Percentiles rank a stretch among this genome's conserved stretches.
Conservation (phyloP, 805 yeast genomes). For the Candida quercuum region DNA sequence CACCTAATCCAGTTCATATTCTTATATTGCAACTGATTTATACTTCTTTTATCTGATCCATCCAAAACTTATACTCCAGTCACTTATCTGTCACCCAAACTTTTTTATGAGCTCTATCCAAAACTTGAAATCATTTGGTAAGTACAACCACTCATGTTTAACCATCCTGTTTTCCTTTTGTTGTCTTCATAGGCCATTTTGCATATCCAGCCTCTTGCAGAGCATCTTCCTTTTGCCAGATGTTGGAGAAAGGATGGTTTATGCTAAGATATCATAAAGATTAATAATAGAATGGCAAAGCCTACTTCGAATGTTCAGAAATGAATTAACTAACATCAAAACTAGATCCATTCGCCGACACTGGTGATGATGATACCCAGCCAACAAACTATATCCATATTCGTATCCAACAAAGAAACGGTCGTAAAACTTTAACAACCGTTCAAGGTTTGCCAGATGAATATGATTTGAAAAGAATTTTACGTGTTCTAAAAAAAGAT, state of each 20-base stretch:
- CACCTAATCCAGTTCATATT: too few relatives aligned
- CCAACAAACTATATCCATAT: slow-evolving; percentile 94
- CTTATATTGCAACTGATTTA: too few relatives aligned
- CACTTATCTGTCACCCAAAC: background rate
- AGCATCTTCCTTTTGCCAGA: background rate
- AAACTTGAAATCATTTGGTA: slow-evolving; percentile 74
- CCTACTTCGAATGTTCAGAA: too few relatives aligned
- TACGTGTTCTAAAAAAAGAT: slow-evolving; percentile 92
- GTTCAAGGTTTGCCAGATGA: slow-evolving; percentile 97
- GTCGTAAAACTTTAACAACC: slow-evolving; percentile 96
- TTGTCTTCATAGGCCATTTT: too few relatives aligned
- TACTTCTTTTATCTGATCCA: too few relatives aligned
- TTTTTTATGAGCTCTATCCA: slow-evolving; percentile 80
- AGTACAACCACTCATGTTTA: too few relatives aligned
- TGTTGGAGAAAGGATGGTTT: too few relatives aligned
- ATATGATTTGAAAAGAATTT: slow-evolving; percentile 89
- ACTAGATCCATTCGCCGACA: slow-evolving; percentile 96
- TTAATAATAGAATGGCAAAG: background rate
- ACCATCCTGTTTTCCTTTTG: too few relatives aligned
- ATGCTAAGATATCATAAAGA: too few relatives aligned
- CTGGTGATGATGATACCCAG: slow-evolving; percentile 98
- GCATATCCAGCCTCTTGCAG: too few relatives aligned
- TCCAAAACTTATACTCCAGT: background rate
- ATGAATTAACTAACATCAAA: slow-evolving; percentile 2
- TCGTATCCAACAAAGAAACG: slow-evolving; percentile 99